Evolutionary conservation across 2,329 filamentous ascomycete genomes (phyloP), one percentile per base, ranked within the genome.

Genomic region (Diatrype stigma): DNA sequence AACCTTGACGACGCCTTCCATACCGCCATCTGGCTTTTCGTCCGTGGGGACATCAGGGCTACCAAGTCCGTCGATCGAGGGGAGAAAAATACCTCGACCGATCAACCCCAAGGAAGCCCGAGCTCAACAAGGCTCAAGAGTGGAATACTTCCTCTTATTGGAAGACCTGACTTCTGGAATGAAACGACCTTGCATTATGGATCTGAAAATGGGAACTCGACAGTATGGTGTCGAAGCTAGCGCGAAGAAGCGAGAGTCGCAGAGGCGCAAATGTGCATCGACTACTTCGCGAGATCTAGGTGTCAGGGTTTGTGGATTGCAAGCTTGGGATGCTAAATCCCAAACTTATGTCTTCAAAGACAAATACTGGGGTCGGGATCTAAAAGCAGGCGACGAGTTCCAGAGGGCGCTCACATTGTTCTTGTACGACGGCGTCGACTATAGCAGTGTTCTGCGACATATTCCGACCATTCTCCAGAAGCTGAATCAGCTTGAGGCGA

Each of bases 171-270:
- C 94, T 1, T 89, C 93, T 2, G 93, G 93, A 32, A 97, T 99
- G 94, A 92, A 90, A 66, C 85, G 89, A 47, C 94, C 94, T 5
- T 97, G 94, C 70, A 96, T 99, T 53, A 87, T 99, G 69, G 94
- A 99, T 66, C 77, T 99, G 55, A 99, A 99, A 68, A 99, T 99
- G 94, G 94, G 94, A 19, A 99, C 94, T 7, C 86, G 94, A 2
- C 94, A 99, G 66, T 97, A 96, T 67, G 94, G 94, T 7, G 84
- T 97, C 12, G 92, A 97, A 60, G 94, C 94, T 2, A 85, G 81
- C 48, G 85, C 90, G 42, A 96, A 96, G 75, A 99, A 99, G 70
- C 89, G 92, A 63, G 85, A 87, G 53, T 97, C 94, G 0, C 94
- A 99, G 69, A 84, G 90, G 51, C 86, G 90, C 60, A 99, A 99